These are phyloP conservation scores for Adansonia grandidieri DNA, from an alignment of 441 rosid genomes.

Conservation along the genomic window DNA sequence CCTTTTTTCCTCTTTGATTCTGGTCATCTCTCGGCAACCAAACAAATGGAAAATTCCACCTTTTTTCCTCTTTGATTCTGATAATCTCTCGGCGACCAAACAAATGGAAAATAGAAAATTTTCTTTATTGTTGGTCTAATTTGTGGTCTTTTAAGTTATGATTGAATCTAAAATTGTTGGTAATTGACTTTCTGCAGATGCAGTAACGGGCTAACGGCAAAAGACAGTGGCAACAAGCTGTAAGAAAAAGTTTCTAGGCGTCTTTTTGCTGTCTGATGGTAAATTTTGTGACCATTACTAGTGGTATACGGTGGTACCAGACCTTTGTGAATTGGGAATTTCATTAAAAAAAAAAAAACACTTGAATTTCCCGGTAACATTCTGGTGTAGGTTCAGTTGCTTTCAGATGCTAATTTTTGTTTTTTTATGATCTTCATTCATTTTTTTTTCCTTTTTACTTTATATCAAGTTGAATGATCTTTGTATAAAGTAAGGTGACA, in stretches of 20 bases:
- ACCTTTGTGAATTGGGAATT: conserved; percentile 20
- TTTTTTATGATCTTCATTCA: conserved; percentile 32
- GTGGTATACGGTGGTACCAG: conserved; percentile 26
- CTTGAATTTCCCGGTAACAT: background rate
- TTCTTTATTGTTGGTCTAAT: background rate
- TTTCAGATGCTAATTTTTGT: conserved; percentile 44
- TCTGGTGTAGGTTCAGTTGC: conserved; percentile 39
- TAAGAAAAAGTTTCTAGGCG: conserved; percentile 27
- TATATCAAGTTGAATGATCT: conserved; percentile 36
- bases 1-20: background rate
- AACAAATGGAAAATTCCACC: too few relatives aligned
- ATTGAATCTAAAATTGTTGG: background rate
- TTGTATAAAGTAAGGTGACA: conserved; percentile 33
- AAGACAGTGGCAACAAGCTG: background rate
- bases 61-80: background rate
- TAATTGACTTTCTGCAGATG: conserved; percentile 42
- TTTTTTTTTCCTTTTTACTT: conserved; percentile 24
- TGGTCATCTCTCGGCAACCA: background rate
- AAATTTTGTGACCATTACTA: conserved; percentile 30
- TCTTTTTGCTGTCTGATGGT: conserved; percentile 28
- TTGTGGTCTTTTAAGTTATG: background rate
- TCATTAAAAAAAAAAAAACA: too few relatives aligned
- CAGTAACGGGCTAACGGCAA: conserved; percentile 28
- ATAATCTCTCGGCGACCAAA: background rate
- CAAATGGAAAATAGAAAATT: too few relatives aligned